Base-by-base conservation (phyloP, 2,329 filamentous ascomycete genomes). In the Ploettnerulaceae sp. region DNA sequence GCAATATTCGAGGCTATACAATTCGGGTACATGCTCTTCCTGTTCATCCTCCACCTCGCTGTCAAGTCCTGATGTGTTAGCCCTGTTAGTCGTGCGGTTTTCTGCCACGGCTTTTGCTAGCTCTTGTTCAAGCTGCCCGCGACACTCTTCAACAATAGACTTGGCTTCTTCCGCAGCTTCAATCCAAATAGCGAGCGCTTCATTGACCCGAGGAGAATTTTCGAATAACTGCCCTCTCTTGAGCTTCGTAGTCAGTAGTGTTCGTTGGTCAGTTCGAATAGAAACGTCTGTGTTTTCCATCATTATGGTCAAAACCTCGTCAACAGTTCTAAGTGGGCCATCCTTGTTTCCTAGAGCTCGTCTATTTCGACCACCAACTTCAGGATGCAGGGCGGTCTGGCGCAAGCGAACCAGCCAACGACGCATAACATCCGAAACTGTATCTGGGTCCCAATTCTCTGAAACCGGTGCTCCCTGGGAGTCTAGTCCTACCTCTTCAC, bases 291-390 rank as follows among this genome's bases (percentile, higher is more conserved):
- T 89, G 60, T 91, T 82, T 45, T 95, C 89, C 48, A 96, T 84
- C 91, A 98, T 96, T 4, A 84, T 81, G 54, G 89, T 83, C 8
- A 98, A 71, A 1, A 97, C 91, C 64, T 97, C 87, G 14, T 82
- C 78, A 1, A 95, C 84, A 0, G 90, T 94, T 9, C 86, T 77
- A 54, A 96, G 72, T 0, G 87, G 83, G 0, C 78, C 81, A 43
- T 73, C 74, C 38, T 74, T 79, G 34, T 76, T 73, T 1, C 83
- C 83, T 5, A 87, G 66, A 0, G 77, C 75, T 51, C 75, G 77
- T 11, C 83, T 73, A 55, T 84, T 85, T 24, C 76, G 77, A 7
- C 74, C 74, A 14, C 85, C 85, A 32, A 95, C 78, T 61, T 95
- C 84, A 0, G 91, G 89, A 65, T 96, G 89, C 12, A 97, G 72